phyloP scores from a whole-genome alignment of 139 green algal species.

The Chlamydomonas applanata region DNA sequence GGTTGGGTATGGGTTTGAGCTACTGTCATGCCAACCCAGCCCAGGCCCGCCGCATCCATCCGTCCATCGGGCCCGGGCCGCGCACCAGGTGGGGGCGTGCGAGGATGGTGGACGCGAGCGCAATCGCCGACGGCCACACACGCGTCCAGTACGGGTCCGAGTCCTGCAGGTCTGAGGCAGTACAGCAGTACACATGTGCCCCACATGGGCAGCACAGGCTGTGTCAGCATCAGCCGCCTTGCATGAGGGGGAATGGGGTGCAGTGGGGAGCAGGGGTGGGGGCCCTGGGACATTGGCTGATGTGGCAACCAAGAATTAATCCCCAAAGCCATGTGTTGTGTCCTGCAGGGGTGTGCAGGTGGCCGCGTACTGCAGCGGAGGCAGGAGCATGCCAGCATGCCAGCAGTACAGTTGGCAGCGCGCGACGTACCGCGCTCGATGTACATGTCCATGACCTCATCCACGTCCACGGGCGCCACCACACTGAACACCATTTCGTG shows the following conservation, averaged over 20 bases:
- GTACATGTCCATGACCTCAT: constrained; percentile 80
- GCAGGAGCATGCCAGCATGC: too few species aligned
- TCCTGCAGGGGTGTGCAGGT: not conserved
- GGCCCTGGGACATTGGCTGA: not conserved
- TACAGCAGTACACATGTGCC: not conserved
- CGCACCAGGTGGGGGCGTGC: constrained; percentile 7
- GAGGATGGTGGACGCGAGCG: constrained; percentile 44
- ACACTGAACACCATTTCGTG: constrained; percentile 30
- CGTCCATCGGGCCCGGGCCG: too few species aligned
- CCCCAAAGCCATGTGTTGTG: not conserved
- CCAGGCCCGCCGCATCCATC: too few species aligned
- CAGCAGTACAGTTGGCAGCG: constrained; percentile 11
- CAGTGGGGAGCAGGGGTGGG: constrained; percentile 5
- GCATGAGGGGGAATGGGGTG: not conserved
- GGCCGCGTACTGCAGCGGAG: not conserved
- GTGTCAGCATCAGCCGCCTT: too few species aligned
- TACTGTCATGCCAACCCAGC: too few species aligned
- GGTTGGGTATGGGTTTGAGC: too few species aligned
- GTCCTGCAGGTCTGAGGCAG: constrained; percentile 36
- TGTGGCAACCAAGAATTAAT: too few species aligned
- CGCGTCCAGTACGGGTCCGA: constrained; percentile 72
- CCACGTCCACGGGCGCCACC: constrained; percentile 52
- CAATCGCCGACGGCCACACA: constrained; percentile 78
- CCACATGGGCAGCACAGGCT: not conserved
- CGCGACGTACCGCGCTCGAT: constrained; percentile 45